These are phyloP conservation scores for Penicillium diatomitis DNA, from an alignment of 495 filamentous ascomycete species.

Conservation along the genomic window DNA sequence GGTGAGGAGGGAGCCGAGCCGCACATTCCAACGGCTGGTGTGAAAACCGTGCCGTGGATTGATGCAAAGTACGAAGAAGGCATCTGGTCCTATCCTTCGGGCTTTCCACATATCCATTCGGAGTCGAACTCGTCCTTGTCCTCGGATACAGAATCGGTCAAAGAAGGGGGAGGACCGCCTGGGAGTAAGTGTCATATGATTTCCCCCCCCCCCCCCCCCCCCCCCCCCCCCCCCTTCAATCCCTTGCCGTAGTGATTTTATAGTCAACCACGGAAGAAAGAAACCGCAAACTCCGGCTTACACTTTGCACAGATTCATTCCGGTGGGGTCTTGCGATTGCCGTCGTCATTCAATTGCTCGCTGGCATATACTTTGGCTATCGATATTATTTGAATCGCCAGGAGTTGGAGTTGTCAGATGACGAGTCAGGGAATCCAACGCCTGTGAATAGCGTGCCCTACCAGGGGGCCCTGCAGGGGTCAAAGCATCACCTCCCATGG, in stretches of 20 bases:
- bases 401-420: constrained; percentile 3
- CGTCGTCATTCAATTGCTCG: constrained; percentile 2
- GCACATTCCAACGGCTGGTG: constrained; percentile 24
- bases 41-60: constrained; percentile 36
- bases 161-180: no score
- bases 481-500: constrained; percentile 16
- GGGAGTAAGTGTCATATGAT: constrained; percentile 1
- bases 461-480: constrained; percentile 5
- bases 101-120: constrained; percentile 4
- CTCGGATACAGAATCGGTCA: no score
- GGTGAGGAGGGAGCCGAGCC: constrained; percentile 23
- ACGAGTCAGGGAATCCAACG: constrained; percentile 16
- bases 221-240: background rate
- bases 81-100: constrained; percentile 15
- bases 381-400: constrained; percentile 7
- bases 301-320: constrained; percentile 5
- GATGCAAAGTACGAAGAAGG: constrained; percentile 20
- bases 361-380: constrained; percentile 5
- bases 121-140: background rate
- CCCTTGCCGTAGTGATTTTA: background rate
- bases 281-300: background rate
- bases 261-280: no score
- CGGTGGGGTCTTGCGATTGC: constrained; percentile 7
- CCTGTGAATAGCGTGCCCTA: constrained; percentile 14
- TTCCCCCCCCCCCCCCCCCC: background rate